Evolutionary conservation across 1,139 yeast species (phyloP).

Genomic region (Pneumocystis jirovecii): DNA sequence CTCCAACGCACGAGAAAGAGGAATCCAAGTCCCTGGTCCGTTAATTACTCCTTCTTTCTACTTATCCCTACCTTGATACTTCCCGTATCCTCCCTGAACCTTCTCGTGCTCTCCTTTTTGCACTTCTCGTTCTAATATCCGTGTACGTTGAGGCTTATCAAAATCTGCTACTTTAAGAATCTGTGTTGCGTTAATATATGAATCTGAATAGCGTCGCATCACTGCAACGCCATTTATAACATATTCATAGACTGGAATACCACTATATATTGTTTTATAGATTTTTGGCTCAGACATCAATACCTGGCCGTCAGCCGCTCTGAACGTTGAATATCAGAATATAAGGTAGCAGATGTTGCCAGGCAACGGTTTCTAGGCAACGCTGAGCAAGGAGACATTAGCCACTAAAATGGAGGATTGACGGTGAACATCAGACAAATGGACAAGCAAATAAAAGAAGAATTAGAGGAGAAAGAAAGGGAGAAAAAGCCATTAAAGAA

Average conservation of each 20-base stretch:
- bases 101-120: conserved; percentile 75
- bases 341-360: background rate
- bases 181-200: conserved; percentile 86
- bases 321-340: background rate
- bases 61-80: conserved; percentile 90
- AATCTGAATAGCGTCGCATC: conserved; percentile 68
- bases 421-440: background rate
- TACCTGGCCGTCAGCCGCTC: background rate
- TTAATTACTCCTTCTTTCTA: background rate
- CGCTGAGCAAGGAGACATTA: background rate
- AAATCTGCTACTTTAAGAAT: conserved; percentile 74
- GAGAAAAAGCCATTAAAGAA: background rate
- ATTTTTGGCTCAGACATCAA: background rate
- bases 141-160: conserved; percentile 72
- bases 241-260: conserved; percentile 54
- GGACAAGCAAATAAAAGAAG: background rate
- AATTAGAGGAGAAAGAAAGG: background rate
- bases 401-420: no score
- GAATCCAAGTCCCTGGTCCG: conserved; percentile 9
- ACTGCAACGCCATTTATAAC: conserved; percentile 58
- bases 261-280: conserved; percentile 40
- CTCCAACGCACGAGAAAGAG: conserved; percentile 41
- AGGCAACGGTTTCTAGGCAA: background rate
- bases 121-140: conserved; percentile 76
- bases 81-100: conserved; percentile 91